These are phyloP conservation scores for Curvularia hawaiiensis DNA, from an alignment of 2,329 filamentous ascomycete genomes.

Conservation along the genomic window DNA sequence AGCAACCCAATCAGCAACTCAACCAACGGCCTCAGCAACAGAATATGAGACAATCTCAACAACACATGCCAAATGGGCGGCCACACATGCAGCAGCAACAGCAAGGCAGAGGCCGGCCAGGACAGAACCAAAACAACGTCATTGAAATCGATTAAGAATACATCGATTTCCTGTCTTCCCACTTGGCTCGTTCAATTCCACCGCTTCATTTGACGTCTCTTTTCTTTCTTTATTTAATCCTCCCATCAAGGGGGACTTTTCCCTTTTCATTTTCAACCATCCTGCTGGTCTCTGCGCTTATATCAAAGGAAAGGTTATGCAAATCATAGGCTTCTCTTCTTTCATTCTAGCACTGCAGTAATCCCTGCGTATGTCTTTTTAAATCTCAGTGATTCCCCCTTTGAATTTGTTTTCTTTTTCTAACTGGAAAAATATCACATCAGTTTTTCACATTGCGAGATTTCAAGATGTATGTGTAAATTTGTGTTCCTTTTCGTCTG, in stretches of 20 bases:
- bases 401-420: too few species aligned
- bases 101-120: constrained; percentile 13
- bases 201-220: background rate
- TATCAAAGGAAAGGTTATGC: background rate
- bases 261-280: background rate
- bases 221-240: background rate
- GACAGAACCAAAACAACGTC: constrained; percentile 21
- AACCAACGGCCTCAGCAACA: constrained; percentile 17
- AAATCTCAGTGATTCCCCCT: background rate
- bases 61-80: constrained; percentile 12
- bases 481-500: background rate
- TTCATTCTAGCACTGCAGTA: background rate
- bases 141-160: constrained; percentile 32
- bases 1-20: constrained; percentile 20
- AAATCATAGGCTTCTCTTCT: background rate
- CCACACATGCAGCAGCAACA: constrained; percentile 16
- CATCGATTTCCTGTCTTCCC: background rate
- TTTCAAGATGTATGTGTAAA: background rate
- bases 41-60: constrained; percentile 10
- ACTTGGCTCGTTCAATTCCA: background rate
- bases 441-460: too few species aligned
- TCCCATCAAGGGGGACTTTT: background rate
- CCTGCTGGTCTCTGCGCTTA: background rate
- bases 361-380: background rate
- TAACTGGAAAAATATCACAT: too few species aligned